These are phyloP conservation scores for Canariomyces notabilis DNA, from an alignment of 2,329 filamentous ascomycete genomes.

Conservation along the genomic window DNA sequence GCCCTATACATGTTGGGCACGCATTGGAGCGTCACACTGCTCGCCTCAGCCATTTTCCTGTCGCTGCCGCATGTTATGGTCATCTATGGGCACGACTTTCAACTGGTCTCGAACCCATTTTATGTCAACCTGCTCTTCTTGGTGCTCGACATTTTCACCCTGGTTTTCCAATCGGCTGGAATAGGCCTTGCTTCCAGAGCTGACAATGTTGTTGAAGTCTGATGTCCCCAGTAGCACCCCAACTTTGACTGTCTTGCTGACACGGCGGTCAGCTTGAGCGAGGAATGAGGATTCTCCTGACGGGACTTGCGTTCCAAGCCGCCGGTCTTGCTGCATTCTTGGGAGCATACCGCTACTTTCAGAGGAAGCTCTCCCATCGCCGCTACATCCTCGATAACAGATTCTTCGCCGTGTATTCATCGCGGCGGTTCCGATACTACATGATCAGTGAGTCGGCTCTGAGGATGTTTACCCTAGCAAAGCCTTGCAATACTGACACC, in stretches of 20 bases:
- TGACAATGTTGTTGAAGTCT: conserved; percentile 32
- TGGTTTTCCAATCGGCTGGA: conserved; percentile 36
- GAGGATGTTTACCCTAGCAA: neutral
- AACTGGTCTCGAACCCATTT: conserved; percentile 32
- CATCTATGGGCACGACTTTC: conserved; percentile 42
- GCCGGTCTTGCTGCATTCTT: conserved; percentile 37
- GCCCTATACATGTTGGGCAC: conserved; percentile 44
- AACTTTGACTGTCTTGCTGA: conserved; percentile 10
- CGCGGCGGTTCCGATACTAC: conserved; percentile 39
- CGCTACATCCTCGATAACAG: conserved; percentile 36
- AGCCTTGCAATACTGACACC: neutral
- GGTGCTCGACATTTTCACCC: conserved; percentile 30
- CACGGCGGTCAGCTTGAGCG: conserved; percentile 26
- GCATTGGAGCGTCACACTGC: conserved; percentile 42
- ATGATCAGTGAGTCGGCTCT: conserved; percentile 37
- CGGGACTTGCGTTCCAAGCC: conserved; percentile 42
- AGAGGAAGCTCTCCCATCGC: conserved; percentile 34
- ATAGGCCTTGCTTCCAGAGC: conserved; percentile 36
- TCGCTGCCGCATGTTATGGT: conserved; percentile 43
- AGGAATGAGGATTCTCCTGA: conserved; percentile 38
- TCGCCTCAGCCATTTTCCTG: conserved; percentile 41
- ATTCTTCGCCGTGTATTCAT: conserved; percentile 38
- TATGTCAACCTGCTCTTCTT: conserved; percentile 33
- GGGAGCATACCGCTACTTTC: conserved; percentile 37
- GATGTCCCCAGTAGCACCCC: conserved; percentile 15